phyloP scores from a whole-genome alignment of 352 stramenopile genomes.

The Globisporangium rhizosaccharum region DNA sequence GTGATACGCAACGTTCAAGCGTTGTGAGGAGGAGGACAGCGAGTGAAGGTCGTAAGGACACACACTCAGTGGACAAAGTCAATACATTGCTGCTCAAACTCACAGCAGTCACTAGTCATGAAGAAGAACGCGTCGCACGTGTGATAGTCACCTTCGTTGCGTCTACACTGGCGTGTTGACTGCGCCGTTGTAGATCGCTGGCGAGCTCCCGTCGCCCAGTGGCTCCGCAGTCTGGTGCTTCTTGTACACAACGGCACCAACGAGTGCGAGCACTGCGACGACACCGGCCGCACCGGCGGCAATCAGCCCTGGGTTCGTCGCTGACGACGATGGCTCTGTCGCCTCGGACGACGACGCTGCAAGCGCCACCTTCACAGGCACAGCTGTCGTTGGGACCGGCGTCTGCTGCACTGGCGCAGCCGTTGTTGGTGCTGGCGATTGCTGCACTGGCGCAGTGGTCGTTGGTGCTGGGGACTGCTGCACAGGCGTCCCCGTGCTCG shows the following conservation, averaged over 20 bases:
- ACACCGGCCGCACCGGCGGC: slow-evolving; percentile 13
- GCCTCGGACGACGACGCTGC: background rate
- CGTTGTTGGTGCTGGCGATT: slow-evolving; percentile 4
- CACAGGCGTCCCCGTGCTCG: background rate
- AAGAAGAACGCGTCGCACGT: background rate
- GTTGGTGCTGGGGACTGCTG: background rate
- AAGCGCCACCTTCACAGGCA: background rate
- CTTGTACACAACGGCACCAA: slow-evolving; percentile 30
- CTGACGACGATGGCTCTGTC: slow-evolving; percentile 1
- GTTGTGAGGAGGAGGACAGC: no score
- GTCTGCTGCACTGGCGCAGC: background rate
- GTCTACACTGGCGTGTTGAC: slow-evolving; percentile 12
- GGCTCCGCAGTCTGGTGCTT: slow-evolving; percentile 9
- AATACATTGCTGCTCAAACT: no score
- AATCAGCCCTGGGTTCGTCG: slow-evolving; percentile 18
- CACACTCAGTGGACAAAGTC: no score
- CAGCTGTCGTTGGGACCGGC: background rate
- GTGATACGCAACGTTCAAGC: no score
- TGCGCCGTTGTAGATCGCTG: slow-evolving; percentile 13
- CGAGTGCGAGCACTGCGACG: slow-evolving; percentile 27
- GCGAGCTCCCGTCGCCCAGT: background rate
- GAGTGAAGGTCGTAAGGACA: no score
- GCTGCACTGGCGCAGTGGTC: background rate
- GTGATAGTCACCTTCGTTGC: background rate
- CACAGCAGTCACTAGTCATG: no score